Percentiles rank a stretch among this genome's conserved stretches.
Conservation (phyloP, 345 rosid species). For the Populus alba region DNA sequence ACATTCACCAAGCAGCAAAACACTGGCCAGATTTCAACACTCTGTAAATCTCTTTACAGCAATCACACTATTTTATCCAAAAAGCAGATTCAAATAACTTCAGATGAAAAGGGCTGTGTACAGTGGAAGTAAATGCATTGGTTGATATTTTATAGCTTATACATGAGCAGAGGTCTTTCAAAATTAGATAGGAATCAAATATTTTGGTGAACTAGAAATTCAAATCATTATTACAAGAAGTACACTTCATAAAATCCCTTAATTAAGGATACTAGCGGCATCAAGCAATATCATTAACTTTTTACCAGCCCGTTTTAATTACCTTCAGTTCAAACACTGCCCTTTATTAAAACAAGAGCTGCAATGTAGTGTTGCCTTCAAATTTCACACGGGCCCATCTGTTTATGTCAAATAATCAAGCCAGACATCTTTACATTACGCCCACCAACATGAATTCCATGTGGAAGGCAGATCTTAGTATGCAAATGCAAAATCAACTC, state of each 20-base stretch:
- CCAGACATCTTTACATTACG: background rate
- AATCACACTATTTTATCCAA: slow-evolving; percentile 46
- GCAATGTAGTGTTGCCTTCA: background rate
- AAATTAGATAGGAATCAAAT: background rate
- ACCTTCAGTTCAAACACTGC: too few species aligned
- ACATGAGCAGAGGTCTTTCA: background rate
- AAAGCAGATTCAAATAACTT: background rate
- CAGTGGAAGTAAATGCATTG: background rate
- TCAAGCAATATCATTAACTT: background rate
- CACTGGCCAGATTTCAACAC: slow-evolving; percentile 80
- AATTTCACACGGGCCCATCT: background rate
- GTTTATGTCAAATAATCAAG: background rate
- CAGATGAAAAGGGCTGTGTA: background rate
- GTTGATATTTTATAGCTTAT: background rate
- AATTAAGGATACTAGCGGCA: background rate
- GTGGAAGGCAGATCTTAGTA: background rate
- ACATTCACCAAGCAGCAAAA: slow-evolving; percentile 77
- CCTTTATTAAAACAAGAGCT: background rate
- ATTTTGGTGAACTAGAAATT: background rate
- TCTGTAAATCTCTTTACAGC: slow-evolving; percentile 82
- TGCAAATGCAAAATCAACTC: background rate
- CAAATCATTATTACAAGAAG: background rate
- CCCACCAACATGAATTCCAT: background rate
- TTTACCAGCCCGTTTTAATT: background rate
- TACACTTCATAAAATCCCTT: background rate